Percentiles rank a stretch among this genome's conserved stretches.
Conservation (phyloP, 2,329 filamentous ascomycete genomes). For the Cytospora chrysosperma region DNA sequence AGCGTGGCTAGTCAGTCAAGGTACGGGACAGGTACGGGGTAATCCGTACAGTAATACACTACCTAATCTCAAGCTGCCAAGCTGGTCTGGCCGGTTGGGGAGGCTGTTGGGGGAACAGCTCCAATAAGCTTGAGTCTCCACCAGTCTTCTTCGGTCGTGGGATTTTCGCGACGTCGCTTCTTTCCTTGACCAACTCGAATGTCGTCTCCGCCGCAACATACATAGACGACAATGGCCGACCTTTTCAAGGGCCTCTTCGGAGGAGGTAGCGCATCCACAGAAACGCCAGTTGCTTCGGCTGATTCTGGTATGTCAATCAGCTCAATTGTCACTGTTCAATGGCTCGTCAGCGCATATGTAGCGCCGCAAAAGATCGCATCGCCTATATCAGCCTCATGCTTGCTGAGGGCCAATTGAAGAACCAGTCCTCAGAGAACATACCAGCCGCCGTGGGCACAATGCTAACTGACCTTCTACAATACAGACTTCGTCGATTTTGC, state of each 20-base stretch:
- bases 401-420: background rate
- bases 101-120: background rate
- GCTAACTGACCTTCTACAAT: constrained; percentile 29
- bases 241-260: constrained; percentile 69
- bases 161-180: constrained; percentile 18
- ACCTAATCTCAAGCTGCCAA: background rate
- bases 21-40: too few relatives aligned
- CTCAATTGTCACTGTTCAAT: constrained; percentile 12
- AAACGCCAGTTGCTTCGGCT: constrained; percentile 47
- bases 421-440: background rate
- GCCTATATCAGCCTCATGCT: background rate
- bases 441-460: background rate
- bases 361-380: background rate
- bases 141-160: constrained; percentile 7
- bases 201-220: constrained; percentile 12
- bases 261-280: constrained; percentile 57
- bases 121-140: constrained; percentile 5
- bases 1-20: too few relatives aligned
- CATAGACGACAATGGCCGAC: constrained; percentile 46
- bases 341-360: background rate
- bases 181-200: constrained; percentile 16
- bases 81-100: background rate
- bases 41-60: too few relatives aligned
- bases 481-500: constrained; percentile 95
- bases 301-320: constrained; percentile 60